Base-by-base conservation (phyloP, 192 early-diverging fungal species). In the Chytriomyces confervae region DNA sequence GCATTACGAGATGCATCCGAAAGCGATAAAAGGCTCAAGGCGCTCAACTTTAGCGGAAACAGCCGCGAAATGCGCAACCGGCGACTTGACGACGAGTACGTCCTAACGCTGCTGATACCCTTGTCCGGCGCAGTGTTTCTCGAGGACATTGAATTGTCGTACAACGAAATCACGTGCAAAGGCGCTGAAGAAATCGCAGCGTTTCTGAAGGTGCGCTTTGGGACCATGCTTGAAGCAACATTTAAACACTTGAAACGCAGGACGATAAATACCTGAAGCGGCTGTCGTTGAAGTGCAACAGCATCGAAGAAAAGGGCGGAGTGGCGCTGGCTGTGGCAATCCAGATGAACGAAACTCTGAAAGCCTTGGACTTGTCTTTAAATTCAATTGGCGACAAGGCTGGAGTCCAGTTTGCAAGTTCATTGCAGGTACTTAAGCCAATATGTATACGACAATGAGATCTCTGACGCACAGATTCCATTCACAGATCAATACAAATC, bases 101-200 rank as follows among this genome's bases (percentile, higher is more conserved):
- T 81, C 24, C 66, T 76, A 43, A 75, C 77, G n/a, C 24, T 85
- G 5, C 45, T 85, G 7, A 81, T 7, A 5, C 80, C 84, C 5
- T 16, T 85, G 13, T 10, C 71, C 13, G 75, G 76, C 20, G 65
- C 71, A 10, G 69, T 27, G 9, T 87, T 85, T 50, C 44, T 87
- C 5, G 63, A 76, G 16, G 76, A 81, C 8, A 44, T 87, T 6
- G 81, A 85, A 65, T 62, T 87, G 70, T 69, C 73, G 50, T 87
- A 63, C 65, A 87, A 87, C 77, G 84, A 85, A 43, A 83, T 87
- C 47, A 77, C 76, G 0, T 80, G 85, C 67, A 61, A 51, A 27
- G 86, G 86, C 10, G 86, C 84, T 3, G 61, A n/a, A 6, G 36
- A 23, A 13, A 48, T 87, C 36, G 86, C 84, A 7, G 68, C 36